Evolutionary conservation across 805 yeast species (phyloP).

Genomic region (Cyberlindnera maritima): DNA sequence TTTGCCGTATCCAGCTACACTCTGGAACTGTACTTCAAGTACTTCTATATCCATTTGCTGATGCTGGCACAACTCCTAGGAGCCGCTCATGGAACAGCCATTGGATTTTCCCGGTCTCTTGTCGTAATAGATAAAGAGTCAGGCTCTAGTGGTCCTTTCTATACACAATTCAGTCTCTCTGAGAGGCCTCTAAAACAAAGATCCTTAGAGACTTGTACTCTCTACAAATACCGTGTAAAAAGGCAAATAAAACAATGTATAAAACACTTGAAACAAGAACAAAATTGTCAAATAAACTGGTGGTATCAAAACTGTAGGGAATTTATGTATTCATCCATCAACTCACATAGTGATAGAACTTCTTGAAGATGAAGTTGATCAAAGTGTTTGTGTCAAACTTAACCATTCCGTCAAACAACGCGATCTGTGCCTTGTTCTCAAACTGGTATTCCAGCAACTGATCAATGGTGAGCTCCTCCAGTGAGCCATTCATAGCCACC

Average conservation of each 20-base stretch:
- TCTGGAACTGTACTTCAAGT: too few relatives aligned
- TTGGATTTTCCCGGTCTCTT: too few relatives aligned
- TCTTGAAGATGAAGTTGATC: slow-evolving; percentile 66
- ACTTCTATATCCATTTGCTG: too few relatives aligned
- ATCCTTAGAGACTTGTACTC: too few relatives aligned
- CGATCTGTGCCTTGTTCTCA: slow-evolving; percentile 53
- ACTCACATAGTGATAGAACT: slow-evolving; percentile 56
- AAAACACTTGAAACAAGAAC: background rate
- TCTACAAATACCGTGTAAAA: too few relatives aligned
- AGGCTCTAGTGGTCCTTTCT: too few relatives aligned
- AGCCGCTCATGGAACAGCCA: too few relatives aligned
- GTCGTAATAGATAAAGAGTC: too few relatives aligned
- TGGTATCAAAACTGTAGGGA: background rate
- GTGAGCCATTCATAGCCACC: slow-evolving; percentile 57
- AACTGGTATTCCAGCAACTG: slow-evolving; percentile 72
- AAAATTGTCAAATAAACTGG: background rate
- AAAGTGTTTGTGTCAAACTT: slow-evolving; percentile 66
- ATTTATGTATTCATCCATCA: background rate
- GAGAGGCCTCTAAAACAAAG: too few relatives aligned
- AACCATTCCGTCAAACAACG: slow-evolving; percentile 65
- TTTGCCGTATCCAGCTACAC: too few relatives aligned
- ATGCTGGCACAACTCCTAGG: too few relatives aligned
- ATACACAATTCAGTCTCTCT: too few relatives aligned
- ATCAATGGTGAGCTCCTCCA: slow-evolving; percentile 60
- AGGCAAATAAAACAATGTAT: background rate